Evolutionary conservation across 768 basidiomycete genomes (phyloP).

Genomic region (Hericium rajendrae): DNA sequence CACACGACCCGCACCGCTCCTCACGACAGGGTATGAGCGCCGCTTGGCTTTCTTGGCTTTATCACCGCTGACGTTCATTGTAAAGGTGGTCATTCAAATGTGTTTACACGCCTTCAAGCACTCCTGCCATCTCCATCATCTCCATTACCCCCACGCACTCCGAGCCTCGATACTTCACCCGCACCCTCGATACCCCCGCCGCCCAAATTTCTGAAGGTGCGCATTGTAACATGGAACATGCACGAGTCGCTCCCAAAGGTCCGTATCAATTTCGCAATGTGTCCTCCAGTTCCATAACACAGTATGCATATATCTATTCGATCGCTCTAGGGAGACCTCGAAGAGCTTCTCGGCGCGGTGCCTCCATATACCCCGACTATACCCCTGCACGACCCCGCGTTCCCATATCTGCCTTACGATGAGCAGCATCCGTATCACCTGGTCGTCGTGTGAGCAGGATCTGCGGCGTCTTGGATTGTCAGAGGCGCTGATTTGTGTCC

Average conservation of each 20-base stretch:
- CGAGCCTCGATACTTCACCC: conserved; percentile 16
- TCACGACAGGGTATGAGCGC: neutral
- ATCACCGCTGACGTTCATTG: too few relatives aligned
- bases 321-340: conserved; percentile 51
- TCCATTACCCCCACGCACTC: conserved; percentile 14
- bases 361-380: conserved; percentile 28
- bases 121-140: conserved; percentile 31
- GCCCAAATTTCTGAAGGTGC: conserved; percentile 49
- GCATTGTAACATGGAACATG: conserved; percentile 80
- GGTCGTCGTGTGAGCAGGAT: conserved; percentile 57
- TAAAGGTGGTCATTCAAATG: conserved; percentile 8
- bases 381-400: conserved; percentile 18
- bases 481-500: neutral
- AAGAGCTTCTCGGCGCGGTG: conserved; percentile 60
- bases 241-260: conserved; percentile 76
- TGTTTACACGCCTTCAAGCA: conserved; percentile 42
- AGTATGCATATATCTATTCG: too few relatives aligned
- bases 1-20: neutral
- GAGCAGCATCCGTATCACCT: conserved; percentile 64
- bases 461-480: neutral
- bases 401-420: conserved; percentile 42
- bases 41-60: too few relatives aligned
- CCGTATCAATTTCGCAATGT: neutral
- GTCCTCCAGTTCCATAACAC: too few relatives aligned
- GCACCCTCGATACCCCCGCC: conserved; percentile 16